phyloP scores from a whole-genome alignment of 1,284 basidiomycete genomes.

The Cryptococcus wingfieldii region DNA sequence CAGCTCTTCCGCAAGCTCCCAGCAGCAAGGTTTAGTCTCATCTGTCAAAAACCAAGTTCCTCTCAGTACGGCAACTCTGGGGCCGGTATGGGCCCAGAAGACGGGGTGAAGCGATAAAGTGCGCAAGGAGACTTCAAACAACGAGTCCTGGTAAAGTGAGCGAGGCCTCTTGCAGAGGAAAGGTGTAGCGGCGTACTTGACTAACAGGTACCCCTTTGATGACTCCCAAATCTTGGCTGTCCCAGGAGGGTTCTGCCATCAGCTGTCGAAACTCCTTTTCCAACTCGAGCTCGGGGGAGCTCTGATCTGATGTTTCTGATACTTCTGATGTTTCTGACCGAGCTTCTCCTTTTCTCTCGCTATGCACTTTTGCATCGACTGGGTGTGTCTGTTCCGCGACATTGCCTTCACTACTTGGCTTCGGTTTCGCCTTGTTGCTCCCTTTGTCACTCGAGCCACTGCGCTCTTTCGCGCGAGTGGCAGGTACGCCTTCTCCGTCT shows the following conservation, averaged over 20 bases:
- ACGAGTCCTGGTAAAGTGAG: constrained; percentile 40
- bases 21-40: constrained; percentile 50
- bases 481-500: constrained; percentile 33
- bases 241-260: constrained; percentile 26
- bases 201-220: constrained; percentile 46
- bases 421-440: constrained; percentile 56
- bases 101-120: constrained; percentile 51
- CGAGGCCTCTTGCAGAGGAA: neutral
- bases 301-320: constrained; percentile 10
- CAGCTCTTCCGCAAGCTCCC: constrained; percentile 53
- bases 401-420: constrained; percentile 19
- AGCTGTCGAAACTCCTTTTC: constrained; percentile 31
- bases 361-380: constrained; percentile 13
- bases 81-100: constrained; percentile 54
- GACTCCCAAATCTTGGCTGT: constrained; percentile 36
- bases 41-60: constrained; percentile 54
- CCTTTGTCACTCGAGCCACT: constrained; percentile 7
- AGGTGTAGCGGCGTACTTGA: constrained; percentile 35
- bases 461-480: neutral
- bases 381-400: constrained; percentile 7
- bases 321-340: constrained; percentile 8
- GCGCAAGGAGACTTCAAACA: constrained; percentile 47
- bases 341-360: constrained; percentile 11
- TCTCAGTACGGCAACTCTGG: constrained; percentile 51
- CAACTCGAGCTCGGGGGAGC: constrained; percentile 18